A percentile compares a stretch with the other conserved stretches of the same genome.
Conservation (phyloP, 768 basidiomycete genomes). For the Tephrocybe rancida region DNA sequence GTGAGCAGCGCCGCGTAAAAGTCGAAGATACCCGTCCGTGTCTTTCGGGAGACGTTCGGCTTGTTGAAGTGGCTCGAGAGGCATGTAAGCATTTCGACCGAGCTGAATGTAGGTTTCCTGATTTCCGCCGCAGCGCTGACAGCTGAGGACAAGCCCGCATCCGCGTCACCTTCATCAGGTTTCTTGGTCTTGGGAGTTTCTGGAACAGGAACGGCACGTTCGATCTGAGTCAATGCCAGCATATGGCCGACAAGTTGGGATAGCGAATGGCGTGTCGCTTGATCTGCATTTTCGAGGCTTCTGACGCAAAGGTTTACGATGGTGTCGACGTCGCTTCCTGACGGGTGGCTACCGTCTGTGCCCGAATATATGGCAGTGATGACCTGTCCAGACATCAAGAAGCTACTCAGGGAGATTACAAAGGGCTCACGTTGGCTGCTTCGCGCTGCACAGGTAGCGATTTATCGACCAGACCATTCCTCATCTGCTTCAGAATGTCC, state of each 20-base stretch:
- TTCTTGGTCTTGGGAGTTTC: conserved; percentile 63
- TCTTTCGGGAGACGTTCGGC: conserved; percentile 62
- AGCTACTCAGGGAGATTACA: background rate
- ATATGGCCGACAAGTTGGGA: conserved; percentile 83
- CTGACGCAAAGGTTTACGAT: conserved; percentile 69
- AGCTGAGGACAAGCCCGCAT: conserved; percentile 50
- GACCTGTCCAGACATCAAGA: conserved; percentile 33
- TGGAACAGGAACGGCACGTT: conserved; percentile 46
- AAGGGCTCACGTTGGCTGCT: conserved; percentile 65
- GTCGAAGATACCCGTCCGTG: conserved; percentile 85
- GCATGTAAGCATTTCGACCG: conserved; percentile 79
- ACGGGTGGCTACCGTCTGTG: conserved; percentile 53
- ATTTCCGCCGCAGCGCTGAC: conserved; percentile 51
- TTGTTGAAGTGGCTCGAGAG: conserved; percentile 86
- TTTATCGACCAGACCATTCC: conserved; percentile 76
- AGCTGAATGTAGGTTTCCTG: conserved; percentile 69
- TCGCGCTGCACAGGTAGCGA: conserved; percentile 84
- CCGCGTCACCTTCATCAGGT: conserved; percentile 59
- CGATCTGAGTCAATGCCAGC: conserved; percentile 80
- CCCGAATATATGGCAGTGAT: conserved; percentile 57
- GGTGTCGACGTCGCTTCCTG: conserved; percentile 75
- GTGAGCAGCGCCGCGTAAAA: conserved; percentile 81
- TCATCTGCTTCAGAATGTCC: conserved; percentile 87
- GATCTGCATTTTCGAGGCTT: conserved; percentile 81
- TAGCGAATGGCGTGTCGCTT: conserved; percentile 78